These are phyloP conservation scores for Aspergillus biplanus DNA, from an alignment of 495 filamentous ascomycete genomes.

Conservation along the genomic window DNA sequence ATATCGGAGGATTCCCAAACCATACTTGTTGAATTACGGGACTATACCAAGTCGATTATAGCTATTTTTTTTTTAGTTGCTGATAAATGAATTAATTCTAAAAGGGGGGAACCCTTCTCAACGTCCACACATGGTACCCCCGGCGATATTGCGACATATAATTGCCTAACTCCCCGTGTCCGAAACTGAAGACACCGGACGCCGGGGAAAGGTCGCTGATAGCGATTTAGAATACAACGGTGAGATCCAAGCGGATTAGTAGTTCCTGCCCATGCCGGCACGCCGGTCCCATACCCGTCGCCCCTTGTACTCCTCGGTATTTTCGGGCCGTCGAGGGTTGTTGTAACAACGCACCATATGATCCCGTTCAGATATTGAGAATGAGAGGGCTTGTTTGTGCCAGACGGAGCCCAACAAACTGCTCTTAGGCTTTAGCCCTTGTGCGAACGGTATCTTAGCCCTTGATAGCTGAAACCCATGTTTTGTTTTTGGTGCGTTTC, in stretches of 20 bases:
- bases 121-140: background rate
- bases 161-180: background rate
- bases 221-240: too few relatives aligned
- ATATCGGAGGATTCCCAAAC: constrained; percentile 2
- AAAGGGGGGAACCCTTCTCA: too few relatives aligned
- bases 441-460: background rate
- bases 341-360: background rate
- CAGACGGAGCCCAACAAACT: constrained; percentile 5
- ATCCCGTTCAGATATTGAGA: background rate
- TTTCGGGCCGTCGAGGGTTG: constrained; percentile 11
- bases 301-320: background rate
- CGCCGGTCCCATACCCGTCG: background rate
- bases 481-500: too few relatives aligned
- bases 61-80: background rate
- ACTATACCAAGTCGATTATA: constrained; percentile 5
- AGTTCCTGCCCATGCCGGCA: background rate
- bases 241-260: too few relatives aligned
- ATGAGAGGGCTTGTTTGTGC: background rate
- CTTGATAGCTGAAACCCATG: background rate
- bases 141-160: background rate
- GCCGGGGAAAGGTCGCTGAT: background rate
- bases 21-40: background rate
- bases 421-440: constrained; percentile 2
- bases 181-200: constrained; percentile 13
- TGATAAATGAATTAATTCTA: background rate